phyloP scores from a whole-genome alignment of 441 rosid species.

The Kokia cookei region DNA sequence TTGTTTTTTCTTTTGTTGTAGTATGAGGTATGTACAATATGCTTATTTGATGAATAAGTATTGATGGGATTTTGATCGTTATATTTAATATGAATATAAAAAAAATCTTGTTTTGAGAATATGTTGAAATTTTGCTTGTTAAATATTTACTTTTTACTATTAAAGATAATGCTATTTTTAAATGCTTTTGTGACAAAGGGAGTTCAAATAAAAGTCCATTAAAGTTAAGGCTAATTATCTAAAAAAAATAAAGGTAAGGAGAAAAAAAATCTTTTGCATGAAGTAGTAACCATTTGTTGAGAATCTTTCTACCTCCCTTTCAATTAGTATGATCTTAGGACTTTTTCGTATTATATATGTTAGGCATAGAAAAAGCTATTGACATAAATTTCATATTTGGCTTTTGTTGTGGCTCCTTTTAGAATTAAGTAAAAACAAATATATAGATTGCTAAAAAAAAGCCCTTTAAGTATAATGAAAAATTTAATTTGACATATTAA shows the following conservation, averaged over 20 bases:
- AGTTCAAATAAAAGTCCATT: neutral
- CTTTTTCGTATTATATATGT: neutral
- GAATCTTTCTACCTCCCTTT: neutral
- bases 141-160: neutral
- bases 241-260: neutral
- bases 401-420: neutral
- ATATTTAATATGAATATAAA: neutral
- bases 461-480: too few relatives aligned
- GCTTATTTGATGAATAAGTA: neutral
- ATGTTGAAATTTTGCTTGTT: neutral
- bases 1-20: neutral
- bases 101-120: neutral
- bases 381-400: neutral
- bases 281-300: neutral
- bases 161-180: neutral
- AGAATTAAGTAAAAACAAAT: neutral
- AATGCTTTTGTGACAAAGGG: neutral
- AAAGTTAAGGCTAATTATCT: neutral
- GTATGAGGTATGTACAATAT: neutral
- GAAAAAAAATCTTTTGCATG: neutral
- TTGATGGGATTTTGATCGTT: neutral
- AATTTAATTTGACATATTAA: too few relatives aligned
- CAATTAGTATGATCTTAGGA: neutral
- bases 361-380: neutral
- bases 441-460: too few relatives aligned